These are phyloP conservation scores for Claviceps lovelessii DNA, from an alignment of 2,329 filamentous ascomycete species.

Conservation along the genomic window DNA sequence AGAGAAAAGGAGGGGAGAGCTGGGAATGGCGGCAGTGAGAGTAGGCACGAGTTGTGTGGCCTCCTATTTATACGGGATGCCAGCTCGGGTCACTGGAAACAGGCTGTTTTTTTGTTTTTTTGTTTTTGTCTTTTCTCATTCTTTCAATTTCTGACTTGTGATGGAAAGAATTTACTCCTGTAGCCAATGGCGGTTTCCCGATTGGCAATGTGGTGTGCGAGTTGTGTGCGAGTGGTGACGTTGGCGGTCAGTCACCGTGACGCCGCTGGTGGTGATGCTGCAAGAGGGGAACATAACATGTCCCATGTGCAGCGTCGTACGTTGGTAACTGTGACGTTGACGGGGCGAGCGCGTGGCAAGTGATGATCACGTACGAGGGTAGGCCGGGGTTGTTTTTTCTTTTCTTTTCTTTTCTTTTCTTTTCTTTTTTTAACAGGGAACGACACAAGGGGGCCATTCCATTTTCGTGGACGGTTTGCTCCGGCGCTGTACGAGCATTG, in stretches of 20 bases:
- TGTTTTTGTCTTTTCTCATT: neutral
- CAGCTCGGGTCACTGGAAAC: too few species aligned
- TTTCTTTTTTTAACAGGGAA: too few species aligned
- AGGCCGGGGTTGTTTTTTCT: too few species aligned
- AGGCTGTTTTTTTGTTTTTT: too few species aligned
- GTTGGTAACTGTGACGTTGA: neutral
- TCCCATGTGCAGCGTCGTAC: neutral
- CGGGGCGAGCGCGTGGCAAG: neutral
- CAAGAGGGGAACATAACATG: neutral
- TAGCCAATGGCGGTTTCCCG: neutral
- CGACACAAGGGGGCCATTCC: too few species aligned
- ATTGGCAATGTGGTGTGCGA: neutral
- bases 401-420: neutral
- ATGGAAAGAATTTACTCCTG: neutral
- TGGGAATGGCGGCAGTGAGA: too few species aligned
- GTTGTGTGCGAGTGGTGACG: neutral
- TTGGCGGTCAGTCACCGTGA: neutral
- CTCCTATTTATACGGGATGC: neutral
- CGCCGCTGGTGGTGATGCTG: neutral
- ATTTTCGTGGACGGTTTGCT: too few species aligned
- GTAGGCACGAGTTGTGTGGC: neutral
- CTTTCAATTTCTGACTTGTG: neutral
- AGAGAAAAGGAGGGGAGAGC: neutral
- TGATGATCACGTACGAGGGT: neutral
- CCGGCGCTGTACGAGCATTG: too few species aligned